These are phyloP conservation scores for Apiospora malaysiana DNA, from an alignment of 2,329 filamentous ascomycete species.

Conservation along the genomic window DNA sequence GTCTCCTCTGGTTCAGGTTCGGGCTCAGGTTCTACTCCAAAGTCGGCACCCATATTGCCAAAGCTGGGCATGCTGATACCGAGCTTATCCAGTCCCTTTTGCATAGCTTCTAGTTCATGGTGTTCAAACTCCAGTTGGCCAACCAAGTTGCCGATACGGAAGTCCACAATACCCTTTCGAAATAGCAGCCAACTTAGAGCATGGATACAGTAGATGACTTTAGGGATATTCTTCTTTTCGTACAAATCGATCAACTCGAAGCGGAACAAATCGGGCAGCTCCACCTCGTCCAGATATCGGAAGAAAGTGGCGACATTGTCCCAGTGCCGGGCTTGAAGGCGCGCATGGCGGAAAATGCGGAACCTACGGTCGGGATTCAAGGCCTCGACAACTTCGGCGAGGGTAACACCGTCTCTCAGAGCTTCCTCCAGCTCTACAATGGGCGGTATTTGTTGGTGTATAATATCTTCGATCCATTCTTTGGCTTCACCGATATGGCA, in stretches of 20 bases:
- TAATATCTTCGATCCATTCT: constrained; percentile 85
- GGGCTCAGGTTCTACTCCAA: constrained; percentile 80
- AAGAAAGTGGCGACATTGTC: constrained; percentile 99
- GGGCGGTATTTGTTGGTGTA: constrained; percentile 69
- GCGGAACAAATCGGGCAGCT: constrained; percentile 92
- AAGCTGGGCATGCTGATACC: constrained; percentile 97
- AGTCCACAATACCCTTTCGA: constrained; percentile 91
- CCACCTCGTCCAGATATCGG: constrained; percentile 87
- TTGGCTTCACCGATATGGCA: constrained; percentile 99
- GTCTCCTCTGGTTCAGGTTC: constrained; percentile 71
- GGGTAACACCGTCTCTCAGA: constrained; percentile 87
- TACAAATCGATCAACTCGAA: constrained; percentile 98
- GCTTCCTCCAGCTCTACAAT: constrained; percentile 95
- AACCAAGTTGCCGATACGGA: constrained; percentile 94
- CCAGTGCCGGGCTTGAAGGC: constrained; percentile 91
- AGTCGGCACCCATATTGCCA: constrained; percentile 94
- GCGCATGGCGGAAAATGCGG: constrained; percentile 84
- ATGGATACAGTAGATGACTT: constrained; percentile 98
- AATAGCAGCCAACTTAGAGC: constrained; percentile 97
- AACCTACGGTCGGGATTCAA: constrained; percentile 78
- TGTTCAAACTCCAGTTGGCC: constrained; percentile 97
- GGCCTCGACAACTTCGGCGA: constrained; percentile 92
- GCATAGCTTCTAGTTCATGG: constrained; percentile 94
- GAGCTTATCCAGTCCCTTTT: constrained; percentile 95
- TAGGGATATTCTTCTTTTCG: constrained; percentile 99